phyloP scores from a whole-genome alignment of 2,329 filamentous ascomycete species.

The Gaeumannomyces tritici region DNA sequence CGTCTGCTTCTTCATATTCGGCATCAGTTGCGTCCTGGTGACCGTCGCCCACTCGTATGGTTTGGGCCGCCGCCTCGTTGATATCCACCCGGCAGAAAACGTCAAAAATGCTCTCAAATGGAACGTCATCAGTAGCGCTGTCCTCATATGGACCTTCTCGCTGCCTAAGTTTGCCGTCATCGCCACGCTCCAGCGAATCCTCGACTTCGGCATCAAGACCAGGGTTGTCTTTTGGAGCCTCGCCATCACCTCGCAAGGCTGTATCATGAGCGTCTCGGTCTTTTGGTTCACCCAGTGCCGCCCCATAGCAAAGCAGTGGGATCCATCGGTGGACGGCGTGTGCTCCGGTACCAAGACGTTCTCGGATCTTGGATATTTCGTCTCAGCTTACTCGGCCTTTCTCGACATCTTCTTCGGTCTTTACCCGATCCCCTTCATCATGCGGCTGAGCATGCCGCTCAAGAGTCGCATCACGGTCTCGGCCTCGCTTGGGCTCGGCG shows the following conservation, averaged over 20 bases:
- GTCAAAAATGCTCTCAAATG: slow-evolving; percentile 15
- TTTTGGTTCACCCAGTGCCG: slow-evolving; percentile 21
- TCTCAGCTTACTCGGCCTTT: slow-evolving; percentile 19
- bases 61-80: slow-evolving; percentile 15
- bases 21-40: slow-evolving; percentile 18
- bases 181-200: slow-evolving; percentile 19
- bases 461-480: slow-evolving; percentile 15
- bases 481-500: slow-evolving; percentile 15
- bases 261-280: slow-evolving; percentile 17
- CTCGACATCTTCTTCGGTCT: slow-evolving; percentile 21
- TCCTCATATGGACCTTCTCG: slow-evolving; percentile 23
- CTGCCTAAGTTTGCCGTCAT: slow-evolving; percentile 23
- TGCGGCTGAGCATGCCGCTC: slow-evolving; percentile 20
- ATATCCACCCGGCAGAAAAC: slow-evolving; percentile 9
- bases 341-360: slow-evolving; percentile 14
- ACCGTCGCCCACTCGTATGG: slow-evolving; percentile 16
- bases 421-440: slow-evolving; percentile 20
- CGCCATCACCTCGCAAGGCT: slow-evolving; percentile 19
- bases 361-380: slow-evolving; percentile 17
- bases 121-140: slow-evolving; percentile 19
- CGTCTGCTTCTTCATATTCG: slow-evolving; percentile 16
- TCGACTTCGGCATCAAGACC: slow-evolving; percentile 19
- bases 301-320: slow-evolving; percentile 17
- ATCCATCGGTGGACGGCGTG: slow-evolving; percentile 14
- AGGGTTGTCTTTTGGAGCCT: slow-evolving; percentile 19